phyloP scores from a whole-genome alignment of 2,329 filamentous ascomycete genomes.

The Xylaria sp. region DNA sequence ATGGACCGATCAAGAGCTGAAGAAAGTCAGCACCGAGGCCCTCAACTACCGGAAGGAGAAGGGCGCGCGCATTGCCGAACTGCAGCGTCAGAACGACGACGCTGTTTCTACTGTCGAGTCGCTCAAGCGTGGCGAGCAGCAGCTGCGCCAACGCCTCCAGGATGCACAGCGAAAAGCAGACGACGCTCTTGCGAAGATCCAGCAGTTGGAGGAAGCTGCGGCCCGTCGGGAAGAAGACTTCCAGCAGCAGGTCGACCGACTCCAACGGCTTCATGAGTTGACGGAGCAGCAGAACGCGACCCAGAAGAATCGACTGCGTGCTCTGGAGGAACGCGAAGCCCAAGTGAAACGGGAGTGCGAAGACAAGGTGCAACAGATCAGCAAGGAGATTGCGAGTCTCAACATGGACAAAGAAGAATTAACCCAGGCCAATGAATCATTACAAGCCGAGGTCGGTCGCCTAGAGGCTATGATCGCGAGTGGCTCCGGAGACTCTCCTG shows the following conservation, averaged over 20 bases:
- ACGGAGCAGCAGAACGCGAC: constrained; percentile 81
- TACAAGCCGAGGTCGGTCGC: constrained; percentile 66
- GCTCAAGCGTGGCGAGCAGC: constrained; percentile 81
- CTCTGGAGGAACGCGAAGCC: constrained; percentile 72
- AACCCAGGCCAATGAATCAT: constrained; percentile 61
- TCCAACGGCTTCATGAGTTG: constrained; percentile 82
- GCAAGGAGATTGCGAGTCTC: constrained; percentile 67
- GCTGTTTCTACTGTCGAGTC: constrained; percentile 79
- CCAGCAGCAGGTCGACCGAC: constrained; percentile 84
- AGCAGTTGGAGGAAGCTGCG: constrained; percentile 85
- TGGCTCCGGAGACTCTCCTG: constrained; percentile 52
- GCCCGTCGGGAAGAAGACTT: constrained; percentile 87
- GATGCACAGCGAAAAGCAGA: constrained; percentile 89
- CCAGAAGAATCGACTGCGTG: constrained; percentile 75
- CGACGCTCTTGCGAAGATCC: constrained; percentile 81
- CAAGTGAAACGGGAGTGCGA: constrained; percentile 75
- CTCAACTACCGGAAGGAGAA: constrained; percentile 96
- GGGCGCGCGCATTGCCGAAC: constrained; percentile 84
- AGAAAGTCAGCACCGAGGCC: constrained; percentile 87
- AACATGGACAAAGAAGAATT: constrained; percentile 59
- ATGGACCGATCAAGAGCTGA: constrained; percentile 91
- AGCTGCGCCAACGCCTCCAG: constrained; percentile 82
- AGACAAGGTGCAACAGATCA: constrained; percentile 66
- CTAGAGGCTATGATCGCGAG: constrained; percentile 62
- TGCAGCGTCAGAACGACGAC: constrained; percentile 91